Evolutionary conservation across 225 moss, liverwort and hornwort species (phyloP).

Genomic region (Takakia lepidozioides): DNA sequence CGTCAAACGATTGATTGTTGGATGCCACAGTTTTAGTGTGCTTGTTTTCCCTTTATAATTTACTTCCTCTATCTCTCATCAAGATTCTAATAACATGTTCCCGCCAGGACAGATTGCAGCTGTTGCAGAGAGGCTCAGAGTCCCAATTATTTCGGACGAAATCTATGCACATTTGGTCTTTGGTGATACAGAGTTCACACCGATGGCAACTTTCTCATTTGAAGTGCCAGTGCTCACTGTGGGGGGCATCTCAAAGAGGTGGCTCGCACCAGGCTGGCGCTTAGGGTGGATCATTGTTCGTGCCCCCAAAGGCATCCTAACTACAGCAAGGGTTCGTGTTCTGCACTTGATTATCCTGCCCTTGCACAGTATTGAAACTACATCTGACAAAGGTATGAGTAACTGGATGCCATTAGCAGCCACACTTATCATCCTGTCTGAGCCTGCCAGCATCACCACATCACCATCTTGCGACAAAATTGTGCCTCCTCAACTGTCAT

Average conservation of each 20-base stretch:
- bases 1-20: no score
- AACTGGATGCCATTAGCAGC: no score
- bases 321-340: conserved; percentile 43
- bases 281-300: conserved; percentile 77
- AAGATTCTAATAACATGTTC: no score
- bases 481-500: no score
- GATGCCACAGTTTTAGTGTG: no score
- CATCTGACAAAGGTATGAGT: no score
- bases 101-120: conserved; percentile 56
- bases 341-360: neutral
- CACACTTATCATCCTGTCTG: no score
- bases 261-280: conserved; percentile 91
- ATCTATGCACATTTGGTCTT: conserved; percentile 71
- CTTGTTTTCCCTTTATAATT: no score
- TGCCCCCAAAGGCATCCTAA: conserved; percentile 63
- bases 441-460: no score
- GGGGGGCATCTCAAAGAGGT: conserved; percentile 80
- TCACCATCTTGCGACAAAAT: no score
- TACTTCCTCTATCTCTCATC: no score
- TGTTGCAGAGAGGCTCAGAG: conserved; percentile 56
- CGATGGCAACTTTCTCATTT: conserved; percentile 71
- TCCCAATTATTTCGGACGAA: conserved; percentile 81
- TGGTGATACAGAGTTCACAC: conserved; percentile 40
- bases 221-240: conserved; percentile 72
- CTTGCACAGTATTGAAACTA: no score